A percentile compares a stretch with the other conserved stretches of the same genome.
Evolutionary conservation across 306 rosid species (phyloP).

Genomic region (Cajanus cajan): DNA sequence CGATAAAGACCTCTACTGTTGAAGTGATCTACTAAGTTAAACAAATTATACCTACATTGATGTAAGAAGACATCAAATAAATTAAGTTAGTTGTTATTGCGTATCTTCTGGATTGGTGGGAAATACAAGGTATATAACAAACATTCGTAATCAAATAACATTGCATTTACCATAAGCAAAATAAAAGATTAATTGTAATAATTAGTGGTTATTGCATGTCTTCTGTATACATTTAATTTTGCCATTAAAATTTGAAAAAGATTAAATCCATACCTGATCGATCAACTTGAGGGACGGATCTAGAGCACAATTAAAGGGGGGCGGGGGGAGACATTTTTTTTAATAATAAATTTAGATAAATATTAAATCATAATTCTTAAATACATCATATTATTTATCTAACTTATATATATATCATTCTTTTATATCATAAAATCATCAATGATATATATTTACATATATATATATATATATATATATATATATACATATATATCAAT

Average conservation of each 20-base stretch:
- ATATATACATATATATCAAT: no score
- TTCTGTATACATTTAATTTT: not conserved
- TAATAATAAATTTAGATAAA: no score
- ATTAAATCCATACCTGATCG: constrained; percentile 3
- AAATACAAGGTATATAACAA: not conserved
- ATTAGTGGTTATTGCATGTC: not conserved
- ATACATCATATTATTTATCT: no score
- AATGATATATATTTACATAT: no score
- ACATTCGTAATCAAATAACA: constrained; percentile 4
- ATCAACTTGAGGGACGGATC: not conserved
- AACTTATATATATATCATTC: no score
- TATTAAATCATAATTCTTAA: no score
- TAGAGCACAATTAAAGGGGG: no score
- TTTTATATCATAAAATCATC: no score
- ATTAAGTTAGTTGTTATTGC: not conserved
- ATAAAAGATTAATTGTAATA: constrained; percentile 2
- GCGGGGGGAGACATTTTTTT: no score
- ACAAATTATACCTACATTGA: constrained; percentile 80
- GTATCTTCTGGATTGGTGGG: not conserved
- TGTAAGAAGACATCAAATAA: constrained; percentile 23
- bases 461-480: no score
- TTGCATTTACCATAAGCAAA: constrained; percentile 13
- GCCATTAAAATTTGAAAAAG: not conserved
- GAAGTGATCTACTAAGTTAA: constrained; percentile 68
- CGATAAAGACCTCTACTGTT: constrained; percentile 85